phyloP scores from a whole-genome alignment of 306 rosid species.

The Gastrolobium bilobum region DNA sequence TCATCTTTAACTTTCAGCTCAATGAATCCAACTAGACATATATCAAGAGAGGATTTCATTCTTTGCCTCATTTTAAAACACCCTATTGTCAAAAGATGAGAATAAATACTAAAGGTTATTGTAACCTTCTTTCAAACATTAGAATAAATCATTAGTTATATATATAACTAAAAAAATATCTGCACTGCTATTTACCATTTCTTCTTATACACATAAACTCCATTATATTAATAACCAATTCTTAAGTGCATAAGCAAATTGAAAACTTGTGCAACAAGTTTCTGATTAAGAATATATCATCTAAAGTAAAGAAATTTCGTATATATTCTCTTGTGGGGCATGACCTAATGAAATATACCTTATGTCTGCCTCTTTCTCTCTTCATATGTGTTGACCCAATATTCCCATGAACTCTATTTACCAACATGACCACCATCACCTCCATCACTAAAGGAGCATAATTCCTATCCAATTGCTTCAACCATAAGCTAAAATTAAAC shows the following conservation, averaged over 20 bases:
- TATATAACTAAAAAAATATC: neutral
- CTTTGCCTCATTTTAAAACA: conserved; percentile 30
- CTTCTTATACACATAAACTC: neutral
- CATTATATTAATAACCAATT: conserved; percentile 7
- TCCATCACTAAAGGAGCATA: conserved; percentile 48
- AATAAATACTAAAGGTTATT: neutral
- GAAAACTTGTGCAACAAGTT: conserved; percentile 40
- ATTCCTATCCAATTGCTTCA: conserved; percentile 61
- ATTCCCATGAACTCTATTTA: conserved; percentile 53
- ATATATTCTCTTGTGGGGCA: conserved; percentile 63
- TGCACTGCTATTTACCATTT: neutral
- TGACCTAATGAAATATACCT: conserved; percentile 53
- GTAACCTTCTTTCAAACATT: neutral
- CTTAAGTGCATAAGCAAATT: conserved; percentile 8
- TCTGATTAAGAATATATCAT: conserved; percentile 37
- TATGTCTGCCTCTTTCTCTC: conserved; percentile 49
- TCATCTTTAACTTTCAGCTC: conserved; percentile 19
- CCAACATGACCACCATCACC: conserved; percentile 40
- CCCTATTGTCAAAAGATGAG: conserved; percentile 13
- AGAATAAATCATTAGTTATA: neutral
- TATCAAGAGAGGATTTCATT: conserved; percentile 20
- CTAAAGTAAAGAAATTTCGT: conserved; percentile 54
- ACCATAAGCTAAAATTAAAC: conserved; percentile 58
- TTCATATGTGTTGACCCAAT: conserved; percentile 40
- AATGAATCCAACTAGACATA: conserved; percentile 26